These are phyloP conservation scores for Acacia acuminata DNA, from an alignment of 306 rosid genomes.

Conservation along the genomic window DNA sequence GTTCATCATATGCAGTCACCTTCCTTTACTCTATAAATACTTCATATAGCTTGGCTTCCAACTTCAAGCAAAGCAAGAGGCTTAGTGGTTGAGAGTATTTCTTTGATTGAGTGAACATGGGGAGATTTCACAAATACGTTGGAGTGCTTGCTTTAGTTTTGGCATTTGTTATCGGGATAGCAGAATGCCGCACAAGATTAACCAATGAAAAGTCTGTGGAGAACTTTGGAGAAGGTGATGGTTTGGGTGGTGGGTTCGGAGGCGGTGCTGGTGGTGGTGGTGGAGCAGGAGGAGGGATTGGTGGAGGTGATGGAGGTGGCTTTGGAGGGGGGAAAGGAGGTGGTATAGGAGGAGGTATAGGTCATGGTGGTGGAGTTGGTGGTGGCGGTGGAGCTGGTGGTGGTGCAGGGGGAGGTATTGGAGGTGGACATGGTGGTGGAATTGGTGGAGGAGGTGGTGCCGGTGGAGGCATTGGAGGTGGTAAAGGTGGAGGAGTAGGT, in stretches of 20 bases:
- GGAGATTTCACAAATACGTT: constrained; percentile 35
- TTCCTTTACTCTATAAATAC: constrained; percentile 47
- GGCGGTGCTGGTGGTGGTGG: constrained; percentile 30
- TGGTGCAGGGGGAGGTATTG: constrained; percentile 24
- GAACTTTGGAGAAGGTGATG: constrained; percentile 15
- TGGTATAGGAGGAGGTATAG: constrained; percentile 33
- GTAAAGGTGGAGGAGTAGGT: constrained; percentile 22
- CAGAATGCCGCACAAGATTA: background rate
- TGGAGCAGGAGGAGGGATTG: background rate
- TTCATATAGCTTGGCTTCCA: constrained; percentile 3
- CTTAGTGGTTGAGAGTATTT: background rate
- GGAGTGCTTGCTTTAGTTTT: constrained; percentile 33
- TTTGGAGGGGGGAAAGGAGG: constrained; percentile 41
- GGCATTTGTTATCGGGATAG: constrained; percentile 18
- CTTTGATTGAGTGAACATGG: constrained; percentile 43
- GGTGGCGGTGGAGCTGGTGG: constrained; percentile 23
- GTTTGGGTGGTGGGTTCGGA: constrained; percentile 22
- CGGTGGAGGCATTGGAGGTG: constrained; percentile 34
- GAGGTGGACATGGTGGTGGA: constrained; percentile 29
- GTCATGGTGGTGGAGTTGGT: constrained; percentile 21
- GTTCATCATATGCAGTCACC: constrained; percentile 39
- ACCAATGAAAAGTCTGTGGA: background rate
- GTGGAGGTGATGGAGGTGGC: constrained; percentile 22
- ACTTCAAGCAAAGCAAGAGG: constrained; percentile 18
- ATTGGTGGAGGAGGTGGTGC: background rate